Evolutionary conservation across 768 basidiomycete species (phyloP), one percentile per base, ranked within the genome.

Genomic region (Exsudoporus frostii): DNA sequence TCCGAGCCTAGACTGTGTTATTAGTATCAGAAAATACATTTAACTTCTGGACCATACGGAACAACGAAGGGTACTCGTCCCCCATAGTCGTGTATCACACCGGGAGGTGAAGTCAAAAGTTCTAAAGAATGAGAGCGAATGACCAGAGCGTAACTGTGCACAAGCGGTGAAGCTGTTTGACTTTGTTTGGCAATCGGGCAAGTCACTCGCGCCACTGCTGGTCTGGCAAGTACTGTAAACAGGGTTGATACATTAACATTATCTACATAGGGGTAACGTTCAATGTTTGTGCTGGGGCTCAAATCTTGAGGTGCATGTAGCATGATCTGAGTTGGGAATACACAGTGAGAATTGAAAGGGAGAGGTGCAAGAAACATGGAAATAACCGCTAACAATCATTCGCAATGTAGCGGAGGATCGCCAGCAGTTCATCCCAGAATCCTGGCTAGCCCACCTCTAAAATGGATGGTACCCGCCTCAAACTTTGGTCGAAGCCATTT

Each of bases 11-110:
- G 50, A 53, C 48, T 48, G 6, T 39, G 8, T 55, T 50, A 45
- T 56, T 46, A 55, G 51, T 34, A 51, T 33, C 24, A 36, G 34
- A 15, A 32, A 41, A 22, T 15, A 42, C 13, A 53, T 33, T 17
- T 17, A 50, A 42, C 36, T 9, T 33, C n/a, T 20, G 24, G 36
- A 38, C 40, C 59, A 19, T 71, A 92, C 92, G 90, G 77, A 93
- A 85, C 74, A 90, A 71, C 63, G 85, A 90, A 22, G 92, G 88
- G 70, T 90, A 91, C 53, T 90, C 84, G 73, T 86, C 86, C 62
- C 81, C 78, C 88, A 90, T 92, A 29, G 29, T 53, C 7, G 25
- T 36, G 32, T 45, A 48, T 45, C 38, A 45, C 50, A 24, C 43
- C 14, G 33, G 34, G 44, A 51, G 19, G 29, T 24, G 41, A 51